A percentile compares a stretch with the other conserved stretches of the same genome.
These are phyloP conservation scores for Elsinoe necatrix DNA, from an alignment of 2,329 filamentous ascomycete genomes.

Conservation along the genomic window DNA sequence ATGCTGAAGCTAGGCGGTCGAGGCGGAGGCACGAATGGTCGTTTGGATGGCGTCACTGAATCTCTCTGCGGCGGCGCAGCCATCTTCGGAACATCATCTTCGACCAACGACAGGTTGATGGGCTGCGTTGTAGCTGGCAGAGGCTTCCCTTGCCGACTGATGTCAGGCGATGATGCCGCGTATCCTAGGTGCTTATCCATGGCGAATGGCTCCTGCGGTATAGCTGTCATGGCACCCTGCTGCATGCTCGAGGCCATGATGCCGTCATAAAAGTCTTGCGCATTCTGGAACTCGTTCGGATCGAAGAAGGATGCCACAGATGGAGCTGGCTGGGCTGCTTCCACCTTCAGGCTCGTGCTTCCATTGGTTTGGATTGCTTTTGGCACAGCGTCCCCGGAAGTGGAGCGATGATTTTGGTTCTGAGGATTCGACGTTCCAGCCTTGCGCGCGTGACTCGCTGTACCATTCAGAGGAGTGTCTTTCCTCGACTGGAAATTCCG, in stretches of 20 bases:
- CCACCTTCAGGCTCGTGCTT: conserved; percentile 23
- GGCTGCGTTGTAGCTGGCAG: conserved; percentile 35
- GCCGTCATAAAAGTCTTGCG: conserved; percentile 27
- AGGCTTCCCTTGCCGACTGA: conserved; percentile 35
- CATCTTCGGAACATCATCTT: conserved; percentile 42
- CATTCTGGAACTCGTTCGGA: conserved; percentile 33
- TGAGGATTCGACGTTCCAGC: conserved; percentile 13
- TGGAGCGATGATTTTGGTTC: conserved; percentile 4
- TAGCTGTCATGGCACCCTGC: conserved; percentile 35
- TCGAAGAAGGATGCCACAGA: conserved; percentile 34
- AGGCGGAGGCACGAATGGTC: conserved; percentile 26
- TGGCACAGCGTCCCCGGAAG: conserved; percentile 17
- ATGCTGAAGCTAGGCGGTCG: conserved; percentile 40
- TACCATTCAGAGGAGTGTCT: conserved; percentile 78
- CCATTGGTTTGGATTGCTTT: conserved; percentile 19
- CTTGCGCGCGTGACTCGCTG: conserved; percentile 69
- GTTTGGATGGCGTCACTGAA: conserved; percentile 11
- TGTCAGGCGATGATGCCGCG: conserved; percentile 43
- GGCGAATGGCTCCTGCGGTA: conserved; percentile 32
- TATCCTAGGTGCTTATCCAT: conserved; percentile 24
- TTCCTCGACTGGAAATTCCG: conserved; percentile 92
- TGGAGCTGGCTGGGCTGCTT: conserved; percentile 32
- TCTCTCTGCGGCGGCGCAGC: neutral
- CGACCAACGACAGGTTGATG: conserved; percentile 48
- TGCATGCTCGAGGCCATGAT: conserved; percentile 18